These are phyloP conservation scores for Clitocybe nebularis DNA, from an alignment of 1,284 basidiomycete genomes.

Conservation along the genomic window DNA sequence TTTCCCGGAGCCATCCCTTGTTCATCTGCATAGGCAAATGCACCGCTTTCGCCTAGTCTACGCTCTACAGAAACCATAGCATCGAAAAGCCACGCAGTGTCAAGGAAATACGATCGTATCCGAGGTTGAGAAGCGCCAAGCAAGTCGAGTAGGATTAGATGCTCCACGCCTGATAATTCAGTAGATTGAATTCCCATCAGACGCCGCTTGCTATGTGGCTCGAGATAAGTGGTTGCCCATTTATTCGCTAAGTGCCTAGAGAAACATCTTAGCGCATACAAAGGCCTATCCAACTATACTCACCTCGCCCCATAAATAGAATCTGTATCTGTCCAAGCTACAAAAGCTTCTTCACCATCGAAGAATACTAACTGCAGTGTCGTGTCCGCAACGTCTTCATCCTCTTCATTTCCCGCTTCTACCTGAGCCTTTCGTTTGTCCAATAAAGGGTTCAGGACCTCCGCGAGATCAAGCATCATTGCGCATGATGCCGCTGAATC, in stretches of 20 bases:
- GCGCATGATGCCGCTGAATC: conserved; percentile 97
- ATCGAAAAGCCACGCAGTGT: conserved; percentile 91
- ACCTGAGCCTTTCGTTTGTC: conserved; percentile 57
- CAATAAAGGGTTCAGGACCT: conserved; percentile 71
- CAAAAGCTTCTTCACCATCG: conserved; percentile 97
- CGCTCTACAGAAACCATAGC: conserved; percentile 65
- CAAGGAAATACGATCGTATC: conserved; percentile 78
- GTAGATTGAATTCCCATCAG: conserved; percentile 50
- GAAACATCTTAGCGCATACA: conserved; percentile 6
- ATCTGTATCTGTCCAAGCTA: conserved; percentile 85
- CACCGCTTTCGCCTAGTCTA: conserved; percentile 59
- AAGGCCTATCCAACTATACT: not conserved
- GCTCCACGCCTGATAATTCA: conserved; percentile 78
- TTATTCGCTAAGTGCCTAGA: conserved; percentile 78
- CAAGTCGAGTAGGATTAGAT: conserved; percentile 87
- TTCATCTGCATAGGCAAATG: conserved; percentile 45
- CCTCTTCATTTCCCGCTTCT: conserved; percentile 57
- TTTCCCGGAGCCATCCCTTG: conserved; percentile 38
- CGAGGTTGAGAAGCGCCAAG: conserved; percentile 71
- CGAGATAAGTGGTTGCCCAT: conserved; percentile 73
- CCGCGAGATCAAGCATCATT: conserved; percentile 87
- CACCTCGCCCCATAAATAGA: conserved; percentile 93
- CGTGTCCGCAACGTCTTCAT: conserved; percentile 75
- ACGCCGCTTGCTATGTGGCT: conserved; percentile 58
- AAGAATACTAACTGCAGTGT: conserved; percentile 96